A percentile compares a stretch with the other conserved stretches of the same genome.
Evolutionary conservation across 768 basidiomycete genomes (phyloP).

Genomic region (Termitomyces eurrhizus): DNA sequence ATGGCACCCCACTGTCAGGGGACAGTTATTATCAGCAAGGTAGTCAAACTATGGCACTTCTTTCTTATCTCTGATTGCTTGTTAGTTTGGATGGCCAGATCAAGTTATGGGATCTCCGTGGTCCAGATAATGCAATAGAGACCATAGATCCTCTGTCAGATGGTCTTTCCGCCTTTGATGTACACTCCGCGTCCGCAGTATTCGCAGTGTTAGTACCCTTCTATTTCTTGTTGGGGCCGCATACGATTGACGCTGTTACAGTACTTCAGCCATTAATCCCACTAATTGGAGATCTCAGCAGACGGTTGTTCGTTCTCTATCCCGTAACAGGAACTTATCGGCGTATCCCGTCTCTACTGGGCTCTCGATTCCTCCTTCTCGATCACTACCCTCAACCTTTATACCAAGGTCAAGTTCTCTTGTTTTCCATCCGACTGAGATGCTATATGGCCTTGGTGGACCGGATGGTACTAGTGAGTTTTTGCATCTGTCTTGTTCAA

Average conservation of each 20-base stretch:
- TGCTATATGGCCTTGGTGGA: constrained; percentile 73
- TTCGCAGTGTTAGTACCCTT: constrained; percentile 70
- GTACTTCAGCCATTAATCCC: constrained; percentile 57
- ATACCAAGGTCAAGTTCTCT: constrained; percentile 63
- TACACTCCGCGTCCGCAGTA: constrained; percentile 78
- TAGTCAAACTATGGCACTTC: constrained; percentile 23
- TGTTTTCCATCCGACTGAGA: constrained; percentile 82
- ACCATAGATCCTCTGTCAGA: constrained; percentile 63
- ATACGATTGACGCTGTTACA: constrained; percentile 20
- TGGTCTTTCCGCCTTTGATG: constrained; percentile 82
- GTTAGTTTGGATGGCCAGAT: constrained; percentile 84
- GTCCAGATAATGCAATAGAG: constrained; percentile 50
- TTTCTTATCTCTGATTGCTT: constrained; percentile 2
- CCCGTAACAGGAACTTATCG: constrained; percentile 34
- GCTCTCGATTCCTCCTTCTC: constrained; percentile 50
- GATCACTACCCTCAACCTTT: constrained; percentile 51
- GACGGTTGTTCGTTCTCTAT: constrained; percentile 55
- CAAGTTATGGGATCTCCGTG: constrained; percentile 87
- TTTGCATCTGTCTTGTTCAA: not conserved
- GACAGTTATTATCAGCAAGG: constrained; percentile 86
- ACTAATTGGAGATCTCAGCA: constrained; percentile 66
- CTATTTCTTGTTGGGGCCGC: not conserved
- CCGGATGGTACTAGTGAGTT: constrained; percentile 62
- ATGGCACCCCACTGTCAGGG: constrained; percentile 67
- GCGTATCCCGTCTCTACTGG: constrained; percentile 51